Evolutionary conservation across 2,329 filamentous ascomycete genomes (phyloP), one percentile per base, ranked within the genome.

Genomic region (Cadophora sp.): DNA sequence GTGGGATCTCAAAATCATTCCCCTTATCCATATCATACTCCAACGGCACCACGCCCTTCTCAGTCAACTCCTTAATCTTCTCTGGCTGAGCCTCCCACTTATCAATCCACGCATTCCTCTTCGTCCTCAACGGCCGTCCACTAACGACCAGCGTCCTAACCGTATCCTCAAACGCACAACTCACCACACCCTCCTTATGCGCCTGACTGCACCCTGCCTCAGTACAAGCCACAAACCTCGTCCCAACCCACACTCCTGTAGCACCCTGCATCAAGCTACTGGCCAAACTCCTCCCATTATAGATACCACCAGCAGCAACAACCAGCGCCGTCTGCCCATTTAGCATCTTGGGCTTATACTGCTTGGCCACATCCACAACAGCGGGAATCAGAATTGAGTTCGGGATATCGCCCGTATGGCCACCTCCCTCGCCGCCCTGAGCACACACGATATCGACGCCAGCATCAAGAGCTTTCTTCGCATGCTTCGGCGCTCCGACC

Each of bases 401-500:
- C 1, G 93, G 89, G 53, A 97, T 89, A 68, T 96, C 91, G 36
- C 94, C 94, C 1, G 95, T 97, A 80, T 98, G 95, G 0, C 94
- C 95, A 20, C 95, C 95, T 1, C 94, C 95, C 79, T 98, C 95
- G 61, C 93, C 93, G 56, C 95, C 95, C 81, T 98, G 95, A 1
- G 94, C 90, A 78, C 94, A 97, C 6, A 98, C 86, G 71, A 97
- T 90, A 80, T 98, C 95, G 11, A 97, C 93, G 51, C 95, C 95
- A 0, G 90, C 87, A 59, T 93, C 88, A 4, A 98, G 83, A 2
- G 94, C 94, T 81, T 97, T 97, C 78, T 90, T 87, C 0, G 94
- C 94, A 78, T 98, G 95, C 78, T 91, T 93, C 1, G 95, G 94
- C 74, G 94, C 92, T 0, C 95, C 95, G 22, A 97, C 94, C 94